phyloP scores from a whole-genome alignment of 2,329 filamentous ascomycete species.

The Neoascochyta sp. region DNA sequence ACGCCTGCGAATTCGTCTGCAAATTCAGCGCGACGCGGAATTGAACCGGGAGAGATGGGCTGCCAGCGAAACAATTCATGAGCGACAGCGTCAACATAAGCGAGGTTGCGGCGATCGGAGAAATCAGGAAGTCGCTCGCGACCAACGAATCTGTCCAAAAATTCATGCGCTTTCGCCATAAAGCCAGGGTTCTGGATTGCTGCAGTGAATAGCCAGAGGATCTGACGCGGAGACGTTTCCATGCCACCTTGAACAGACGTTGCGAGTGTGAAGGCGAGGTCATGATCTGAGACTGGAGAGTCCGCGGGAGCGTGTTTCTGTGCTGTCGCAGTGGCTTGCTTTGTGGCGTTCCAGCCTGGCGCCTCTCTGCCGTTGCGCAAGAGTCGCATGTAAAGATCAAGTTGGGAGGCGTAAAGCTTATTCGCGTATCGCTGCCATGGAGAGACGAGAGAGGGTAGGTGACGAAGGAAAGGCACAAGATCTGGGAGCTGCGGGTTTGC shows the following conservation, averaged over 20 bases:
- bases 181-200: conserved; percentile 3
- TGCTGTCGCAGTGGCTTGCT: conserved; percentile 7
- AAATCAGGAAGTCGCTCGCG: conserved; percentile 6
- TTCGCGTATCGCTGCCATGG: conserved; percentile 8
- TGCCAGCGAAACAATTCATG: conserved; percentile 10
- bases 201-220: conserved; percentile 9
- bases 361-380: conserved; percentile 4
- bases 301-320: conserved; percentile 3
- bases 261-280: conserved; percentile 10
- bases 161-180: conserved; percentile 4
- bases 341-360: conserved; percentile 9
- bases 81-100: conserved; percentile 7
- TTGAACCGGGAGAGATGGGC: conserved; percentile 8
- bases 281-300: conserved; percentile 4
- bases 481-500: conserved; percentile 11
- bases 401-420: conserved; percentile 7
- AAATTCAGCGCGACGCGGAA: conserved; percentile 7
- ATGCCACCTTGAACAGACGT: conserved; percentile 10
- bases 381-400: conserved; percentile 8
- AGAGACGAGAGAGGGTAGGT: conserved; percentile 4
- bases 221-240: conserved; percentile 10
- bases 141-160: conserved; percentile 7
- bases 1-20: conserved; percentile 7
- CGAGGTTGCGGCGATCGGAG: conserved; percentile 3
- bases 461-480: conserved; percentile 5